Evolutionary conservation across 2,329 filamentous ascomycete species (phyloP), one percentile per base, ranked within the genome.

Genomic region (Colletotrichum sp.): DNA sequence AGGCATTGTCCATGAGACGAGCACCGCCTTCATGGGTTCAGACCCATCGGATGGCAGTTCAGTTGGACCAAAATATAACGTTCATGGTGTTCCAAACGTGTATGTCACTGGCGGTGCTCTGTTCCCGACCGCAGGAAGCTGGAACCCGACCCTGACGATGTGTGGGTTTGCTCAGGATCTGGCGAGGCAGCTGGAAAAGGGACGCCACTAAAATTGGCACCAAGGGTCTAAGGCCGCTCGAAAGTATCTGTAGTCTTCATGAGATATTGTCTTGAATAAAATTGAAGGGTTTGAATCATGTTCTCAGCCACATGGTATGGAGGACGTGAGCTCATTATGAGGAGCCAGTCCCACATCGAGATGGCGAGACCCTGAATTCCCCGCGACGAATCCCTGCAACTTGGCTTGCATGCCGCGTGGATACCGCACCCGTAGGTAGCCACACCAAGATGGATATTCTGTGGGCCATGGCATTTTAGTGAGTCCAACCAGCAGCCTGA

Each of bases 341-440:
- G 30, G 32, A 64, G n/a, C 0, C 60, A 68, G 66, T 68, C 66
- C 66, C 66, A 68, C 66, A 68, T 68, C 18, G n/a, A 68, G 2
- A 30, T 59, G 65, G 43, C 28, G 67, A 70, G 67, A 70, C 67
- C 67, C 67, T 70, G 55, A 63, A 70, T 70, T 70, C 67, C 67
- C 67, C 67, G 67, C 67, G 67, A 52, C 61, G 36, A 26, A 70
- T 52, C 67, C 67, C 48, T 70, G 67, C 67, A 70, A 70, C 67
- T 70, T 70, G 67, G 67, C 67, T 57, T 70, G 67, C 67, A 70
- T 63, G 32, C 57, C 57, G 67, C 67, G 57, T 70, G 67, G 67
- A 48, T 48, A 63, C 67, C 57, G 3, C 67, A 60, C 57, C 34
- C 13, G n/a, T 2, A 59, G n/a, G 67, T 55, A 70, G 67, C 67